Conservation (phyloP, 2,329 filamentous ascomycete genomes). For the Hypoxylon sp. region DNA sequence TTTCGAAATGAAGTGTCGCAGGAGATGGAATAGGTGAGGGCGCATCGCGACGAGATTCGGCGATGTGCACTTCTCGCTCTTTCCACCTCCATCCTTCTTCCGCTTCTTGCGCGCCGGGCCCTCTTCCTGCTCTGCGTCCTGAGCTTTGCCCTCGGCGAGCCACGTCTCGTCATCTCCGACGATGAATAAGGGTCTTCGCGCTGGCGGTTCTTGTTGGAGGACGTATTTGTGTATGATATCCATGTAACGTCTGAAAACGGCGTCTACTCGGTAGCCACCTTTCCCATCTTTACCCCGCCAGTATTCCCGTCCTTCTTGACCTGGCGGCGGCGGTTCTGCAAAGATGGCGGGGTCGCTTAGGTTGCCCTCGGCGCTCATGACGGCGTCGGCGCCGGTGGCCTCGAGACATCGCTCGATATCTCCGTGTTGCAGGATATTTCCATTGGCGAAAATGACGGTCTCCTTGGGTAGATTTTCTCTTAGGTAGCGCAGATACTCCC, state of each 20-base stretch:
- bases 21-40: conserved; percentile 91
- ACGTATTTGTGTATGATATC: conserved; percentile 89
- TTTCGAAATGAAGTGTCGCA: conserved; percentile 83
- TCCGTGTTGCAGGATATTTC: conserved; percentile 86
- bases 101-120: conserved; percentile 62
- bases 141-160: conserved; percentile 60
- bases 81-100: conserved; percentile 55
- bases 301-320: conserved; percentile 82
- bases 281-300: conserved; percentile 85
- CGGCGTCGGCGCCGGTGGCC: conserved; percentile 88
- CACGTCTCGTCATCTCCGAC: conserved; percentile 68
- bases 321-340: conserved; percentile 73
- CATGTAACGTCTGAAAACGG: conserved; percentile 87
- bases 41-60: conserved; percentile 86
- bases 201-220: conserved; percentile 74
- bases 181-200: conserved; percentile 80
- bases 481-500: conserved; percentile 85
- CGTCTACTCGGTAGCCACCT: conserved; percentile 91
- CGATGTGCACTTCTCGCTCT: conserved; percentile 57
- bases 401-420: conserved; percentile 85
- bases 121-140: conserved; percentile 63
- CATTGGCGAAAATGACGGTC: conserved; percentile 96
- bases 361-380: conserved; percentile 98
- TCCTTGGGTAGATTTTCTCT: conserved; percentile 86
- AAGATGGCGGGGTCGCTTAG: conserved; percentile 94